phyloP scores from a whole-genome alignment of 2,329 filamentous ascomycete genomes.

The Shiraia sp. region DNA sequence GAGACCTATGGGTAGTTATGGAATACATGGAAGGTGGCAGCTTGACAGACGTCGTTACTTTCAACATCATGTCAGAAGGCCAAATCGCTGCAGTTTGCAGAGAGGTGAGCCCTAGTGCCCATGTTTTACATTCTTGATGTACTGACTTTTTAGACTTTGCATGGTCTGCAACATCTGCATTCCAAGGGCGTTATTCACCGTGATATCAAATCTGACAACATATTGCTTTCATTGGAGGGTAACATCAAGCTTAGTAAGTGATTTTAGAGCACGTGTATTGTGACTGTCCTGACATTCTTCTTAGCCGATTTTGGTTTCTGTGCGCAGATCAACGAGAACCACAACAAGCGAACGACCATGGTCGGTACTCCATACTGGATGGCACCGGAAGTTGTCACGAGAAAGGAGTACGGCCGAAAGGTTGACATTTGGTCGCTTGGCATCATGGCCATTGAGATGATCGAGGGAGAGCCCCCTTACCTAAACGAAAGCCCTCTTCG shows the following conservation, averaged over 20 bases:
- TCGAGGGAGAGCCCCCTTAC: constrained; percentile 96
- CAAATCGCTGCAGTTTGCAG: constrained; percentile 96
- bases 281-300: constrained; percentile 9
- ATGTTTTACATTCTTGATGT: background rate
- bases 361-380: constrained; percentile 99
- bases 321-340: constrained; percentile 94
- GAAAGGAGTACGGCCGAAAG: constrained; percentile 97
- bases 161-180: constrained; percentile 91
- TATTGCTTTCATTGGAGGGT: constrained; percentile 88
- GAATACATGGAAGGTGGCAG: constrained; percentile 99
- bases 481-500: constrained; percentile 91
- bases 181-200: constrained; percentile 98
- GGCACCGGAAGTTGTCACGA: constrained; percentile 95
- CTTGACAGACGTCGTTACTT: constrained; percentile 96
- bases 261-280: background rate
- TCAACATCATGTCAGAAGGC: constrained; percentile 98
- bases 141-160: constrained; percentile 65
- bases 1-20: constrained; percentile 98
- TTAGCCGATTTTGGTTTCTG: constrained; percentile 97
- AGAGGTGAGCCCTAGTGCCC: constrained; percentile 59
- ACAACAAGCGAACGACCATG: constrained; percentile 98
- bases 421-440: constrained; percentile 98
- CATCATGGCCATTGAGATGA: constrained; percentile 99
- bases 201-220: constrained; percentile 99
- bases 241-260: constrained; percentile 94